phyloP scores from a whole-genome alignment of 306 rosid genomes.

The Ochetophila trinervis region DNA sequence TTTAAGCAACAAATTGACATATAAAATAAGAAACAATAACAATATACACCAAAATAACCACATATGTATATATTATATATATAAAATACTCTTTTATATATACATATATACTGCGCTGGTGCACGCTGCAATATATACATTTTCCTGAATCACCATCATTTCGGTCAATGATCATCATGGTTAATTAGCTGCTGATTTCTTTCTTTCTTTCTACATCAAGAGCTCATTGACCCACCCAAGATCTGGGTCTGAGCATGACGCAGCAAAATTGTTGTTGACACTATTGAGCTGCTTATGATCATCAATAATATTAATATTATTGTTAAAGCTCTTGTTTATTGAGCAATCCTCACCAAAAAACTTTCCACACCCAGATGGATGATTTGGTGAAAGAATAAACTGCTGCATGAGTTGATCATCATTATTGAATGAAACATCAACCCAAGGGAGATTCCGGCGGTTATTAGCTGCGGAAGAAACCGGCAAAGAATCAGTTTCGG shows the following conservation, averaged over 20 bases:
- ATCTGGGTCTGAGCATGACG: slow-evolving; percentile 51
- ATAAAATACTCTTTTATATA: slow-evolving; percentile 10
- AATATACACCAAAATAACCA: slow-evolving; percentile 32
- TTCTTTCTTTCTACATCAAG: slow-evolving; percentile 54
- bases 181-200: too few relatives aligned
- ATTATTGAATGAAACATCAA: slow-evolving; percentile 37
- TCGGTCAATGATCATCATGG: slow-evolving; percentile 14
- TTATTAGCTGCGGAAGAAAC: not conserved
- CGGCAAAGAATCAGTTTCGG: slow-evolving; percentile 29
- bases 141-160: slow-evolving; percentile 13
- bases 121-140: slow-evolving; percentile 58
- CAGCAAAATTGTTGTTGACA: slow-evolving; percentile 26
- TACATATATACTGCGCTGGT: slow-evolving; percentile 21
- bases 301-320: not conserved
- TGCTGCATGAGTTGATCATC: slow-evolving; percentile 37
- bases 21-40: not conserved
- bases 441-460: slow-evolving; percentile 42
- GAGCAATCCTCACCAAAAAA: slow-evolving; percentile 19
- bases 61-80: too few relatives aligned
- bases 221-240: slow-evolving; percentile 91
- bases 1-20: not conserved
- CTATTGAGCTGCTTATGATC: slow-evolving; percentile 16
- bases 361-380: slow-evolving; percentile 22
- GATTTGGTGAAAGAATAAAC: slow-evolving; percentile 55
- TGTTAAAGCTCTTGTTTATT: not conserved